A percentile compares a stretch with the other conserved stretches of the same genome.
Evolutionary conservation across 306 rosid genomes (phyloP).

Genomic region (Glycyrrhiza uralensis): DNA sequence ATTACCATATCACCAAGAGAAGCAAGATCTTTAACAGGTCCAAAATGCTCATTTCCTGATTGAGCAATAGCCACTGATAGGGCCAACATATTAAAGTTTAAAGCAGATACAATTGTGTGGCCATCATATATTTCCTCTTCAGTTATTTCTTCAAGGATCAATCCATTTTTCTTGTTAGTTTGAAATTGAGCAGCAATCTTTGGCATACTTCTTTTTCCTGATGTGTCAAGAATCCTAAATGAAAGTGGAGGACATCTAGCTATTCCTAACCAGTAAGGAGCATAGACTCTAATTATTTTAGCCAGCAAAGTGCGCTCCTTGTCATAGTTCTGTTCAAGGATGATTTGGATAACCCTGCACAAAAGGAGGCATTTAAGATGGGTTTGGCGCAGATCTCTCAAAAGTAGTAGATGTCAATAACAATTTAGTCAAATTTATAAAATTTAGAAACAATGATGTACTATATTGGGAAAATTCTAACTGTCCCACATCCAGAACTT

Average conservation of each 20-base stretch:
- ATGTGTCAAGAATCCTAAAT: constrained; percentile 61
- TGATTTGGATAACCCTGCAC: constrained; percentile 86
- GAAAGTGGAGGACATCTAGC: constrained; percentile 88
- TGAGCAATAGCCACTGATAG: constrained; percentile 72
- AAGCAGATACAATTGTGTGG: constrained; percentile 75
- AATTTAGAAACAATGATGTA: background rate
- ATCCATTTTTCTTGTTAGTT: constrained; percentile 47
- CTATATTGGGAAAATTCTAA: constrained; percentile 12
- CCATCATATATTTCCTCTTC: constrained; percentile 85
- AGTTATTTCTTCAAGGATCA: constrained; percentile 69
- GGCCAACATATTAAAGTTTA: constrained; percentile 74
- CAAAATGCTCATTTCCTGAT: constrained; percentile 64
- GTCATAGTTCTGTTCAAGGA: constrained; percentile 74
- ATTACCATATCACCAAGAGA: constrained; percentile 88
- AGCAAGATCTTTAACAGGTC: constrained; percentile 77
- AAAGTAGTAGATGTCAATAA: constrained; percentile 3
- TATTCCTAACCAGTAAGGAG: constrained; percentile 85
- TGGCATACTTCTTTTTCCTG: constrained; percentile 50
- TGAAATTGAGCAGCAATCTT: constrained; percentile 47
- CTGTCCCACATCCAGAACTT: constrained; percentile 11
- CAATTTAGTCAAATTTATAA: constrained; percentile 8
- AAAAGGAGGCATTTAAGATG: constrained; percentile 31
- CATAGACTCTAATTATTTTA: constrained; percentile 71
- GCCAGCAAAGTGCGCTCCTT: constrained; percentile 58
- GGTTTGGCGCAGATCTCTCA: constrained; percentile 12